Evolutionary conservation across 2,329 filamentous ascomycete genomes (phyloP).

Genomic region (Aspergillus sojae): DNA sequence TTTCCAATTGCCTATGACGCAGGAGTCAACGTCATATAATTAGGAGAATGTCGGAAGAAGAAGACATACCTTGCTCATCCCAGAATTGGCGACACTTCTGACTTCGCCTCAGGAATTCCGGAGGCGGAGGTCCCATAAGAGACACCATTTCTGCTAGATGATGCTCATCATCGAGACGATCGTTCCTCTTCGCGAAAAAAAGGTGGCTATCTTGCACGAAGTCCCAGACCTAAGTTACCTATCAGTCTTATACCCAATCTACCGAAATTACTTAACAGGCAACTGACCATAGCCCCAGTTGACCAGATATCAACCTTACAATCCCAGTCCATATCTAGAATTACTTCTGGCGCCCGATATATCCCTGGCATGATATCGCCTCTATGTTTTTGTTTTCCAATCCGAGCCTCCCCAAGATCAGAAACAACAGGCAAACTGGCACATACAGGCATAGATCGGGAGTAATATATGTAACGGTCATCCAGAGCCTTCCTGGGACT

Average conservation of each 20-base stretch:
- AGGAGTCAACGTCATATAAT: neutral
- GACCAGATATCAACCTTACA: conserved; percentile 36
- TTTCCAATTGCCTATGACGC: conserved; percentile 30
- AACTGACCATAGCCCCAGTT: conserved; percentile 30
- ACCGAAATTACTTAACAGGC: rapidly evolving
- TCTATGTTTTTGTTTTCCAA: conserved; percentile 17
- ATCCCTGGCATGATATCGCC: conserved; percentile 32
- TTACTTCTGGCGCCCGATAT: conserved; percentile 35
- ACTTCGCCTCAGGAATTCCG: conserved; percentile 19
- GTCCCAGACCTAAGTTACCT: conserved; percentile 20
- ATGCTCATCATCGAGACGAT: conserved; percentile 19
- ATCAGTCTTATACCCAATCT: neutral
- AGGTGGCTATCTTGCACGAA: conserved; percentile 16
- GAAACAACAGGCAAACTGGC: conserved; percentile 28
- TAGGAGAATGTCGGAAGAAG: neutral
- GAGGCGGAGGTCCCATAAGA: conserved; percentile 24
- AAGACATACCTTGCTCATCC: conserved; percentile 19
- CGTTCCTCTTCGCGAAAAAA: conserved; percentile 20
- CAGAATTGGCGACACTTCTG: conserved; percentile 16
- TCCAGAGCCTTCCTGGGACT: conserved; percentile 32
- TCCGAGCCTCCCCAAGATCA: conserved; percentile 32
- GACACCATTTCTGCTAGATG: conserved; percentile 28
- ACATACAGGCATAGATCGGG: conserved; percentile 23
- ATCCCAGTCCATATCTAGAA: conserved; percentile 35
- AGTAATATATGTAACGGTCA: conserved; percentile 32